Evolutionary conservation across 1,284 basidiomycete genomes (phyloP).

Genomic region (Pseudozyma thailandica): DNA sequence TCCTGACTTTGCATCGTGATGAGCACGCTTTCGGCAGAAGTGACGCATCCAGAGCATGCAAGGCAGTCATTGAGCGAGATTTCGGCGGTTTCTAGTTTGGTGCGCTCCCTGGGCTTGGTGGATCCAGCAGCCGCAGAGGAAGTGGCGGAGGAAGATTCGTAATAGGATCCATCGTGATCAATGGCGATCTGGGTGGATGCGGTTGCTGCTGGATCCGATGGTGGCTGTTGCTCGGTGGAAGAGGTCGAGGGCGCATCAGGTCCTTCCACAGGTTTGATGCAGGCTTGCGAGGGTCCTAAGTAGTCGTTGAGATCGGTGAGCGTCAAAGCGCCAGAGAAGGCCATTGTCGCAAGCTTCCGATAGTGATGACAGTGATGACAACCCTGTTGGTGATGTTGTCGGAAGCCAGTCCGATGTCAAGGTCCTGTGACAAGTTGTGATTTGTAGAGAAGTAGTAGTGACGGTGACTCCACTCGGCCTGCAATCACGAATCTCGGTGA

Average conservation of each 20-base stretch:
- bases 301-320: conserved; percentile 97
- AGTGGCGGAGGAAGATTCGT: conserved; percentile 71
- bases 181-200: conserved; percentile 86
- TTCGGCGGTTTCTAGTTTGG: conserved; percentile 74
- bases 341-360: conserved; percentile 75
- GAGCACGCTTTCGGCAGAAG: conserved; percentile 94
- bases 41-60: conserved; percentile 95
- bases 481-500: too few relatives aligned
- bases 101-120: conserved; percentile 59
- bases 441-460: too few relatives aligned
- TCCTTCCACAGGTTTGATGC: conserved; percentile 88
- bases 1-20: conserved; percentile 96
- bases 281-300: conserved; percentile 94
- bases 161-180: conserved; percentile 81
- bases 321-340: conserved; percentile 84
- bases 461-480: too few relatives aligned
- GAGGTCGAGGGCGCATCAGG: conserved; percentile 15
- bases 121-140: conserved; percentile 3
- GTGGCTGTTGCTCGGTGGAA: conserved; percentile 44
- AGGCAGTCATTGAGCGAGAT: conserved; percentile 96
- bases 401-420: too few relatives aligned
- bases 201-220: conserved; percentile 56
- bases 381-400: too few relatives aligned
- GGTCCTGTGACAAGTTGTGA: too few relatives aligned
- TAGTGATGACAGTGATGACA: too few relatives aligned